Percentiles rank a stretch among this genome's conserved stretches.
Conservation (phyloP, 805 yeast species). For the Candida maesae region DNA sequence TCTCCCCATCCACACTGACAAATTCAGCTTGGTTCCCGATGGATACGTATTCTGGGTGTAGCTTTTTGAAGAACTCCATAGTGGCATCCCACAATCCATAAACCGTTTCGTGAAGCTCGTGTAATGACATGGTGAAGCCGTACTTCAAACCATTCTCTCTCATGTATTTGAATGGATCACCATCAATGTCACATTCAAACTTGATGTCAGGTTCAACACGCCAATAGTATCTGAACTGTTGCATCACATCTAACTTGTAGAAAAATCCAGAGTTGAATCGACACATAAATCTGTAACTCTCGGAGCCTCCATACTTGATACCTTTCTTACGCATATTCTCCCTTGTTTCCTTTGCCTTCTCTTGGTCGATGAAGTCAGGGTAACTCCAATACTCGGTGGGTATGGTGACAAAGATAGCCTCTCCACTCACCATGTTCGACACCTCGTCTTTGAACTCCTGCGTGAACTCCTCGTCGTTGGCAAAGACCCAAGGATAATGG, state of each 20-base stretch:
- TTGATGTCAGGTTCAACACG: conserved; percentile 70
- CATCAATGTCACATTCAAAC: conserved; percentile 55
- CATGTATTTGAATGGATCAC: conserved; percentile 62
- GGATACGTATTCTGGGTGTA: conserved; percentile 40
- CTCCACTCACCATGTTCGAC: conserved; percentile 49
- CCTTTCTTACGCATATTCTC: conserved; percentile 37
- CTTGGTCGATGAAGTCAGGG: conserved; percentile 57
- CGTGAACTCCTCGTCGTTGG: conserved; percentile 63
- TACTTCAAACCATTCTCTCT: conserved; percentile 50
- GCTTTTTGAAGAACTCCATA: conserved; percentile 40
- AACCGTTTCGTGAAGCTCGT: conserved; percentile 61
- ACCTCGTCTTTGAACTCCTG: conserved; percentile 48
- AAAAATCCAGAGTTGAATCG: conserved; percentile 50
- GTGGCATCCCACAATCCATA: conserved; percentile 60
- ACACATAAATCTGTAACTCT: conserved; percentile 68
- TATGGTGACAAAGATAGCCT: conserved; percentile 55
- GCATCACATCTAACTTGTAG: conserved; percentile 54
- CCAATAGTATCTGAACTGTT: conserved; percentile 68
- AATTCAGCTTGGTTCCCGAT: conserved; percentile 59
- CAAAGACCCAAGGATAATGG: conserved; percentile 74
- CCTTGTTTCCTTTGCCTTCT: conserved; percentile 41
- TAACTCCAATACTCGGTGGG: conserved; percentile 61
- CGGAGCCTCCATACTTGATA: conserved; percentile 58
- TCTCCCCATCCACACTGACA: conserved; percentile 59
- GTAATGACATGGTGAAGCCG: conserved; percentile 64